Evolutionary conservation across 495 filamentous ascomycete genomes (phyloP), one percentile per base, ranked within the genome.

Genomic region (Beverwykella pulmonaria): DNA sequence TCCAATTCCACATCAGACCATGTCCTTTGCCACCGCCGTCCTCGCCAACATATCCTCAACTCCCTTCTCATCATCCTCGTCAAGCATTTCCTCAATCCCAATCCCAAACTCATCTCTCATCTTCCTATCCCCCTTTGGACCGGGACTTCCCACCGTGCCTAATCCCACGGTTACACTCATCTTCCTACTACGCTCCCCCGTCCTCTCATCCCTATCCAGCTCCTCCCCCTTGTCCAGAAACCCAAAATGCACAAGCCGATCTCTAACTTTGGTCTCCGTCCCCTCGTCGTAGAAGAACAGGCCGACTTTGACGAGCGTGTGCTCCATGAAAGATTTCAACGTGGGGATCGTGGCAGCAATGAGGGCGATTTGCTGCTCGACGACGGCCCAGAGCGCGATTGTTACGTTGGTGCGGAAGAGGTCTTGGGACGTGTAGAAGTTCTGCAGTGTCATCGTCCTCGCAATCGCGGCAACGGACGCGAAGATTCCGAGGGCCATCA

Each of bases 401-500:
- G n/a, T 44, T 8, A 68, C 65, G 47, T 63, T 68, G 5, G 46
- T 30, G 1, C 65, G 25, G 46, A 68, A 68, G 9, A 63, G 1
- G 29, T 68, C 65, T 20, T 22, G 19, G 12, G 20, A 22, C 2
- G 52, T 68, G 53, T 68, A 63, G 48, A 58, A 63, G 1, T 12
- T 19, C 53, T 63, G 65, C 22, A 68, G 29, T 7, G n/a, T 15
- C 26, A 63, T 27, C 1, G 65, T 68, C 23, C 65, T 58, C 14
- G 61, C 30, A 20, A 79, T 75, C n/a, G 73, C 75, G 6, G 71
- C 75, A 22, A 26, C 49, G 25, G 56, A 65, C 1, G 77, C 76
- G 20, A 75, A 49, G 9, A 79, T 55, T 6, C 77, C 77, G 36
- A 79, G 68, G 2, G 63, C 75, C 75, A 78, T 77, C 19, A 79